Evolutionary conservation across 1,139 yeast genomes (phyloP), one percentile per base, ranked within the genome.

Genomic region (Suhomyces chickasaworum): DNA sequence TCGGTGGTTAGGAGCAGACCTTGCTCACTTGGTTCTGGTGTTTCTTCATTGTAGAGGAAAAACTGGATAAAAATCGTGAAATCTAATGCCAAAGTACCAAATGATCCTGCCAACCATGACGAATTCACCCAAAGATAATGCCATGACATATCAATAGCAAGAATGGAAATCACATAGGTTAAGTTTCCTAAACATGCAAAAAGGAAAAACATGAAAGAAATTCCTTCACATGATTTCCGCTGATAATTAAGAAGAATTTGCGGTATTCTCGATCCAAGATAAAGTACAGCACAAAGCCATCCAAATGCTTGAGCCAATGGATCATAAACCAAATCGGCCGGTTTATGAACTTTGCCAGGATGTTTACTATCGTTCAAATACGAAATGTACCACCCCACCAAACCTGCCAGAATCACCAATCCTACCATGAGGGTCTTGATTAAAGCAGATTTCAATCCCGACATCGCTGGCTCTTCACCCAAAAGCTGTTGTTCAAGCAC

Each of bases 141-240:
- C 63, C 78, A 74, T 47, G 89, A 83, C 45, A 84, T 72, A 54
- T 89, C 89, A 39, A 90, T 88, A 37, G 86, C 78, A 43, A 91
- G 69, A 47, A 91, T 91, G 13, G 95, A 86, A 22, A 89, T 78
- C 35, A 91, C 96, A 58, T 89, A 91, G 0, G 97, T 89, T 61
- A 88, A 73, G 64, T 91, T 91, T 39, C 98, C 98, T 50, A 91
- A 70, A 64, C 97, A 89, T 30, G 98, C 97, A 74, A 91, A 90
- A 34, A 90, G 70, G 68, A 91, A 91, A 67, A 91, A 91, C 77
- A 91, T 75, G 63, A 91, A 89, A 22, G 96, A 86, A 44, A 91
- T 86, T 23, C 98, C 98, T 50, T 90, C 97, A 60, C 96, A 88
- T 2, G 95, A 86, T 68, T 89, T 89, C 57, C 97, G 78, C 63